Conservation (phyloP, 306 rosid species). For the Casuarina glauca region DNA sequence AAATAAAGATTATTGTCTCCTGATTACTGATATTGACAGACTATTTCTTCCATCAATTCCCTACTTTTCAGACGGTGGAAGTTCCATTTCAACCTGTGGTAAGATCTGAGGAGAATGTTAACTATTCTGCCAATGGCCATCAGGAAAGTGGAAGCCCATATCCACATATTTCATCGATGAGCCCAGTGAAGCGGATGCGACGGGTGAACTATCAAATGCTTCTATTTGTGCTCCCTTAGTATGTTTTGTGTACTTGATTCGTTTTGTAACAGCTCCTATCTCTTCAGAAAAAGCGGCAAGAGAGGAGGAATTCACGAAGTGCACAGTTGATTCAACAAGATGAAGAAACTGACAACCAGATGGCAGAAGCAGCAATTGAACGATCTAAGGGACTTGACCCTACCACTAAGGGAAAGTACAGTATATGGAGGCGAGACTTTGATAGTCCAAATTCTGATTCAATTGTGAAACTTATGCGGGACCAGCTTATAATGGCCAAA, state of each 20-base stretch:
- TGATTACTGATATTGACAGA: constrained; percentile 14
- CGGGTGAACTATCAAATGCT: constrained; percentile 51
- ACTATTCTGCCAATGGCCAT: constrained; percentile 39
- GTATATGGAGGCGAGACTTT: constrained; percentile 93
- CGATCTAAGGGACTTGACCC: constrained; percentile 62
- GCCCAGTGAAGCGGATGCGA: constrained; percentile 83
- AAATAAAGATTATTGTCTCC: constrained; percentile 16
- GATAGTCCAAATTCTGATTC: constrained; percentile 89
- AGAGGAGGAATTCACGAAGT: constrained; percentile 75
- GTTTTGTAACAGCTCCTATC: constrained; percentile 27
- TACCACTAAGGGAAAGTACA: constrained; percentile 69
- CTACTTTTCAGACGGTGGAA: constrained; percentile 42
- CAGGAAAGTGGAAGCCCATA: constrained; percentile 46
- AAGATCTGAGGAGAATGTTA: constrained; percentile 40
- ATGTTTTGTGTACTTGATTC: constrained; percentile 17
- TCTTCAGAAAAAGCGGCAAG: constrained; percentile 68
- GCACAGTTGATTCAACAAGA: constrained; percentile 58
- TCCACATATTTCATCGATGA: constrained; percentile 49
- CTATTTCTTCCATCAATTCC: constrained; percentile 28
- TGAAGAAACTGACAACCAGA: constrained; percentile 61
- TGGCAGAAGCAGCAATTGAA: constrained; percentile 73
- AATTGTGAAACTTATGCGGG: constrained; percentile 88
- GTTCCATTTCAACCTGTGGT: constrained; percentile 44
- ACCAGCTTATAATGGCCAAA: constrained; percentile 94
- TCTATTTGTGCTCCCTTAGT: constrained; percentile 17